phyloP scores from a whole-genome alignment of 1,139 yeast genomes.

The Taphrina pruni region DNA sequence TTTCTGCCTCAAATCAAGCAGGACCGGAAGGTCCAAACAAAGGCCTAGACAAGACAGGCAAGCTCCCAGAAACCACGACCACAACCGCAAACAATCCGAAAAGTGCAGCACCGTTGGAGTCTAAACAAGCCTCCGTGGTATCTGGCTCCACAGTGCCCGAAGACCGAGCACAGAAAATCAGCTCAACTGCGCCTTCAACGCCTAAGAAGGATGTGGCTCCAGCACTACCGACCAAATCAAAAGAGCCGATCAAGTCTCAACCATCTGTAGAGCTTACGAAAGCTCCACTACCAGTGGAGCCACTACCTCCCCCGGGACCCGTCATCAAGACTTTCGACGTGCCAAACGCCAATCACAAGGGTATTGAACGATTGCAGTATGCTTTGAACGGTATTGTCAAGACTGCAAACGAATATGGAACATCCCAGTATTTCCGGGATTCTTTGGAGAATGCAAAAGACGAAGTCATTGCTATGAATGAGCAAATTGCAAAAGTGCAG shows the following conservation, averaged over 20 bases:
- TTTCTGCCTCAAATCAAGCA: conserved; percentile 12
- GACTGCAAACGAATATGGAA: conserved; percentile 39
- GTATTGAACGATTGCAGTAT: conserved; percentile 26
- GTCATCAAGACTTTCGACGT: conserved; percentile 36
- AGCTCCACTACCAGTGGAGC: conserved; percentile 20
- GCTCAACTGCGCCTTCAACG: conserved; percentile 1
- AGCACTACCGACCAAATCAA: background rate
- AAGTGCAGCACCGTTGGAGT: background rate
- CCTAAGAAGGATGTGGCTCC: background rate
- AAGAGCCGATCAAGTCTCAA: background rate
- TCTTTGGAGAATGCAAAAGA: conserved; percentile 36
- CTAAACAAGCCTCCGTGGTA: background rate
- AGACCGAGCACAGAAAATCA: background rate
- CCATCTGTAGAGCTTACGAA: background rate
- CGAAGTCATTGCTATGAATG: conserved; percentile 47
- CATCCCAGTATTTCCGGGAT: conserved; percentile 25
- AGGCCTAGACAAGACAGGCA: conserved; percentile 21
- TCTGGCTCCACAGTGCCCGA: background rate
- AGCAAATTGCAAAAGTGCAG: conserved; percentile 48
- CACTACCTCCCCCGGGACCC: conserved; percentile 30
- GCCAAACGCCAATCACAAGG: conserved; percentile 21
- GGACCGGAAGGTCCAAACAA: background rate
- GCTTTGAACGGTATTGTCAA: conserved; percentile 37
- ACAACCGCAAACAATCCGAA: background rate
- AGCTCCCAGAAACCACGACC: conserved; percentile 7